phyloP scores from a whole-genome alignment of 2,329 filamentous ascomycete species.

The Diaporthe velutina region DNA sequence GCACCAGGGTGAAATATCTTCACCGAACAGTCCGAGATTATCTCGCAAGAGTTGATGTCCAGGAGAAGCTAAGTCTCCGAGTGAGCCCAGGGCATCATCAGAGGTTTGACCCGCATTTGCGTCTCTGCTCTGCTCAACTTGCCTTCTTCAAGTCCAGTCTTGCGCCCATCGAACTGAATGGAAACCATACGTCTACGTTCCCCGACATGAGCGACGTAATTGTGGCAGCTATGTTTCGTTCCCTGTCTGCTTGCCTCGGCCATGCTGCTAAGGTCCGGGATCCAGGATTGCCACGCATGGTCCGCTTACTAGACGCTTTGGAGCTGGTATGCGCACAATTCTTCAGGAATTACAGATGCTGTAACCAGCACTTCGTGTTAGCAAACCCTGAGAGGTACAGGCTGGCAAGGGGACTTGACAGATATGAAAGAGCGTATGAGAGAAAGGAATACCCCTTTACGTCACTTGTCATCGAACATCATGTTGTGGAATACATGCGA shows the following conservation, averaged over 20 bases:
- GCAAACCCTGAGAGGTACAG: not conserved
- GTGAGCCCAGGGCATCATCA: no score
- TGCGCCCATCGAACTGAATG: not conserved
- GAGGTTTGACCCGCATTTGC: not conserved
- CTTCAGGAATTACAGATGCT: not conserved
- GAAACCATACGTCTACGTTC: no score
- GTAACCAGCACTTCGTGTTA: not conserved
- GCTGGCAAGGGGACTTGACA: not conserved
- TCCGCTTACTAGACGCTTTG: no score
- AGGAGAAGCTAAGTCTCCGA: not conserved
- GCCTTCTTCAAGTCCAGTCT: not conserved
- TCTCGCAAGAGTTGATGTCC: not conserved
- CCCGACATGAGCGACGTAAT: no score
- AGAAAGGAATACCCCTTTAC: not conserved
- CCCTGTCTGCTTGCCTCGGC: not conserved
- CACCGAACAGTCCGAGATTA: not conserved
- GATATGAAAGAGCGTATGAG: not conserved
- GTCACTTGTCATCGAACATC: not conserved
- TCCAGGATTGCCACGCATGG: no score
- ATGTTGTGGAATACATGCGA: not conserved
- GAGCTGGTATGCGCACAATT: not conserved
- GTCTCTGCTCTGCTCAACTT: not conserved
- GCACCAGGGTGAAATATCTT: not conserved
- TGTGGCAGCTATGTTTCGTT: no score
- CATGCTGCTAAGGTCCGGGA: not conserved